Base-by-base conservation (phyloP, 2,329 filamentous ascomycete species). In the Juglanconis juglandina region DNA sequence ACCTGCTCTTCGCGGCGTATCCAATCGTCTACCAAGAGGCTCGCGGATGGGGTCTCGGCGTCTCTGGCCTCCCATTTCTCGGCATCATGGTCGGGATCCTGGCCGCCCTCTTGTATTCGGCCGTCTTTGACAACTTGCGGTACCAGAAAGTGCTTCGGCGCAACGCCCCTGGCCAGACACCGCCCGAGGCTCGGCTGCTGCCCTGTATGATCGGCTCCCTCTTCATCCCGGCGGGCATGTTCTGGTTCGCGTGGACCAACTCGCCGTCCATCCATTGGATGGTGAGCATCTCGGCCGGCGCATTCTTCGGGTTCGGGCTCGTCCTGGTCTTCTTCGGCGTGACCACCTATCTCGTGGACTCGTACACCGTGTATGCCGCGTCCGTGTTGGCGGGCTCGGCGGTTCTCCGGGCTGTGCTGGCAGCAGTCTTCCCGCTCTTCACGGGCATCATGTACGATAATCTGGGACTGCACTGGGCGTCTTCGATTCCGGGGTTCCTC, bases 381-480 rank as follows among this genome's bases (percentile, higher is more conserved):
- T 90, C 87, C 0, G 89, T 87, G 0, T 77, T 93, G 8, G 90
- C 90, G 2, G 89, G 88, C 52, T 91, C 87, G 72, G 81, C 86
- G 2, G 84, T 92, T 33, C 76, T 92, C 10, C 85, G 90, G 61
- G 90, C 87, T 0, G 74, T 90, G 13, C 90, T 92, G 63, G 89
- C 88, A 60, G 85, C 87, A 1, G 85, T 82, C 0, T 92, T 92
- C 75, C 89, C 89, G 0, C 79, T 92, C 0, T 92, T 92, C 73
- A 90, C 88, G 0, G 79, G 77, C 0, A 76, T 74, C 63, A 84
- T 86, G 81, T 86, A 83, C 69, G 41, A 76, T 3, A 75, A 79
- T 58, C 78, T 89, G 2, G 88, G 90, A 52, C 87, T 89, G 59
- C 88, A 92, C 75, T 93, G 90, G 90, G 90, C 88, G 1, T 86